phyloP scores from a whole-genome alignment of 2,329 filamentous ascomycete genomes.

The Xylaria sp. region DNA sequence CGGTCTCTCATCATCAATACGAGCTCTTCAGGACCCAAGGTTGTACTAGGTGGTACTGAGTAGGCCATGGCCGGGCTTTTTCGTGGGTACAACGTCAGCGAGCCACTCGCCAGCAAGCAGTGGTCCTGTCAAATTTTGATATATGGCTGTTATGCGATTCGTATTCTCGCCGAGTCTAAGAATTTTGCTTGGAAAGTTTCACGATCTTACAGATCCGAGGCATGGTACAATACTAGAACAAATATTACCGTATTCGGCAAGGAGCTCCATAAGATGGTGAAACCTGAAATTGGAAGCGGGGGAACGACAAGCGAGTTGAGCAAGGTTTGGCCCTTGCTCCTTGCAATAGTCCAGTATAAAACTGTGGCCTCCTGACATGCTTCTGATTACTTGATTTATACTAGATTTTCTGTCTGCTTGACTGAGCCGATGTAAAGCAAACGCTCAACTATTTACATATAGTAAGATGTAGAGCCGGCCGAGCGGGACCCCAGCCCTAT shows the following conservation, averaged over 20 bases:
- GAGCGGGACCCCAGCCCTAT: too few species aligned
- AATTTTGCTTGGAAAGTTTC: neutral
- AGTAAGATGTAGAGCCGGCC: too few species aligned
- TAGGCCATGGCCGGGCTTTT: neutral
- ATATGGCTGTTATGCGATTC: neutral
- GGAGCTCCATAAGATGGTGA: slow-evolving; percentile 2
- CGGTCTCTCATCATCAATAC: neutral
- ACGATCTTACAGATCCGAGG: neutral
- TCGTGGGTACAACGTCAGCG: neutral
- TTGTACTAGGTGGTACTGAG: neutral
- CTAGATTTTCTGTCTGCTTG: too few species aligned
- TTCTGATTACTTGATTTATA: too few species aligned
- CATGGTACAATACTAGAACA: neutral
- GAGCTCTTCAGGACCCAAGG: neutral
- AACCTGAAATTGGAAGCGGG: neutral
- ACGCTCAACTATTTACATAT: too few species aligned
- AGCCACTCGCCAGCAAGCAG: neutral
- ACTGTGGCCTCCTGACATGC: neutral
- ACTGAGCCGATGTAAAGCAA: too few species aligned
- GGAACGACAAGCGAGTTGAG: neutral
- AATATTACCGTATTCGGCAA: neutral
- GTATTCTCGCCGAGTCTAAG: neutral
- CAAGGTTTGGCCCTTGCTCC: neutral
- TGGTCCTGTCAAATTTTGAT: too few species aligned
- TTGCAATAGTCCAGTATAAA: neutral